Conservation (phyloP, 176 grass and related monocot genomes). For the Poa annua region DNA sequence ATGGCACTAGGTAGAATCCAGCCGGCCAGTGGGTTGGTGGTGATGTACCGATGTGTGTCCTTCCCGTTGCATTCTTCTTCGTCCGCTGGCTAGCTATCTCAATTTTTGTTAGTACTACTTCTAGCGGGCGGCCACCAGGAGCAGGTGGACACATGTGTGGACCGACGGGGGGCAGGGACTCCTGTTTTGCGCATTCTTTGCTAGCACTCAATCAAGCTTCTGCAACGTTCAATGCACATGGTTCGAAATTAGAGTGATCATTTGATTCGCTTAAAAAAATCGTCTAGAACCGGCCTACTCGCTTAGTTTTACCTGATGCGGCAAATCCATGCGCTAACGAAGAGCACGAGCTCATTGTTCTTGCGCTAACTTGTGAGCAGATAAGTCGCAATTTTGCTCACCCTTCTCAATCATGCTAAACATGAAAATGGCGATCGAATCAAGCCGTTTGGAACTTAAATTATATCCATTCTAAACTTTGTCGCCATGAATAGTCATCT, state of each 20-base stretch:
- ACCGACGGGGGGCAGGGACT: not conserved
- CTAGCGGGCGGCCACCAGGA: not conserved
- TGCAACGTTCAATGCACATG: no score
- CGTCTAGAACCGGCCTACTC: not conserved
- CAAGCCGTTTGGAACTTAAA: not conserved
- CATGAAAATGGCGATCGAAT: not conserved
- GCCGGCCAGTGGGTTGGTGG: slow-evolving; percentile 20
- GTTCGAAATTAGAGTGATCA: no score
- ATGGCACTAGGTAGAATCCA: slow-evolving; percentile 22
- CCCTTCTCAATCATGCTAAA: not conserved
- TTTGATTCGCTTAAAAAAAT: no score
- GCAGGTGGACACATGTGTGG: slow-evolving; percentile 1
- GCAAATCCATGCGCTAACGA: not conserved
- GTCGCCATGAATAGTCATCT: not conserved
- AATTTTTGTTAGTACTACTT: not conserved
- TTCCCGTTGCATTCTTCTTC: not conserved
- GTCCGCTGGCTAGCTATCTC: not conserved
- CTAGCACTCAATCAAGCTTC: not conserved
- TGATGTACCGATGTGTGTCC: not conserved
- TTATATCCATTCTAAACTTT: not conserved
- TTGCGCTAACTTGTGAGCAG: not conserved
- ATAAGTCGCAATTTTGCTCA: not conserved
- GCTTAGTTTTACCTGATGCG: not conserved
- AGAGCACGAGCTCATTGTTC: no score
- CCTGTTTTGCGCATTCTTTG: not conserved